Conservation (phyloP, 2,329 filamentous ascomycete genomes). For the Verticillium albo-atrum region DNA sequence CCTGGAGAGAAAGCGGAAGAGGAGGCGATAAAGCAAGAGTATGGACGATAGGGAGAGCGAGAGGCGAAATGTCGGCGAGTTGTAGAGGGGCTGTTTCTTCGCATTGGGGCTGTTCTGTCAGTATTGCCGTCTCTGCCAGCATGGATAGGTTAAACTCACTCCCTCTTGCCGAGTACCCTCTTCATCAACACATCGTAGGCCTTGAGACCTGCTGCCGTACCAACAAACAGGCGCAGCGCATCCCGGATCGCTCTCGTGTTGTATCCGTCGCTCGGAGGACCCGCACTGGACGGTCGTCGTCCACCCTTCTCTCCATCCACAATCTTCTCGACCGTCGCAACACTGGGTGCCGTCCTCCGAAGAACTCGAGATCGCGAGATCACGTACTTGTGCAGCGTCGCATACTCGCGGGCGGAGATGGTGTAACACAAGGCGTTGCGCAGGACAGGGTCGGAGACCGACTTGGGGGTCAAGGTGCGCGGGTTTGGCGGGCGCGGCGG, state of each 20-base stretch:
- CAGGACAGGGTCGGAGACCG: constrained; percentile 60
- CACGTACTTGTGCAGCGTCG: constrained; percentile 76
- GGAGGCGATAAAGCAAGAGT: constrained; percentile 79
- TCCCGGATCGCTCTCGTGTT: constrained; percentile 67
- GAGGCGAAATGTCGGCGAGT: constrained; percentile 68
- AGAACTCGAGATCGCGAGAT: constrained; percentile 65
- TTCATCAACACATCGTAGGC: constrained; percentile 50
- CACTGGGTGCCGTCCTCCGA: constrained; percentile 49
- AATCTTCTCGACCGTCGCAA: constrained; percentile 51
- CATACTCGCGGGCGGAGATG: constrained; percentile 80
- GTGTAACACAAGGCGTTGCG: constrained; percentile 86
- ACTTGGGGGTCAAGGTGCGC: constrained; percentile 5
- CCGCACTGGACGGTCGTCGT: neutral
- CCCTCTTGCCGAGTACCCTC: constrained; percentile 39
- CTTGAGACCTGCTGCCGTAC: constrained; percentile 60
- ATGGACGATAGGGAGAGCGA: constrained; percentile 81
- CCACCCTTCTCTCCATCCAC: constrained; percentile 10
- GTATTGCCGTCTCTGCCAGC: neutral
- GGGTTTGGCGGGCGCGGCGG: constrained; percentile 3
- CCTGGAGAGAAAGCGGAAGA: constrained; percentile 84
- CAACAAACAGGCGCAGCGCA: constrained; percentile 65
- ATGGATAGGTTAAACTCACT: constrained; percentile 30
- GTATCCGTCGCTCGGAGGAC: constrained; percentile 51
- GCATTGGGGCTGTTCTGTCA: constrained; percentile 15
- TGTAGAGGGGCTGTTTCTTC: constrained; percentile 52